phyloP scores from a whole-genome alignment of 345 rosid species.

The Salix koriyanagi region DNA sequence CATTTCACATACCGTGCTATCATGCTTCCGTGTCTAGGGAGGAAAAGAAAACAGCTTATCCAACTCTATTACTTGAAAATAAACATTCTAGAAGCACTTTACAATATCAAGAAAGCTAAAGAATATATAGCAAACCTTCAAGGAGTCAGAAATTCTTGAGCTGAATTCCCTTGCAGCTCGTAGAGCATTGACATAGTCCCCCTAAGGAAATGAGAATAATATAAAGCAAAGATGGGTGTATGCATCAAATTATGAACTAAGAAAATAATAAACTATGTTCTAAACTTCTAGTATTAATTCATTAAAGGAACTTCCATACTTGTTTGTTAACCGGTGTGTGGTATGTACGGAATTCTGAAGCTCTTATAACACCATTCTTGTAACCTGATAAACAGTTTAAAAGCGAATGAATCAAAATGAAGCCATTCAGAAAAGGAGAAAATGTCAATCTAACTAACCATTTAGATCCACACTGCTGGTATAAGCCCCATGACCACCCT shows the following conservation, averaged over 20 bases:
- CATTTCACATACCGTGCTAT: not conserved
- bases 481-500: conserved; percentile 98
- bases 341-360: conserved; percentile 30
- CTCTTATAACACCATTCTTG: conserved; percentile 20
- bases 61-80: not conserved
- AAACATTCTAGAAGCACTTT: not conserved
- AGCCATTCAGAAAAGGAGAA: not conserved
- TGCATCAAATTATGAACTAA: too few relatives aligned
- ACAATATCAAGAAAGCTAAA: not conserved
- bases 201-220: conserved; percentile 18
- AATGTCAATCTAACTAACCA: conserved; percentile 42
- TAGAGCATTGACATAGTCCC: conserved; percentile 24
- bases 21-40: not conserved
- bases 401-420: not conserved
- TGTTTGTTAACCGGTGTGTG: conserved; percentile 31
- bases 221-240: not conserved
- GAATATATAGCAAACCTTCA: conserved; percentile 19
- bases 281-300: not conserved
- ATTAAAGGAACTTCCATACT: conserved; percentile 13
- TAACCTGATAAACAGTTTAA: conserved; percentile 16
- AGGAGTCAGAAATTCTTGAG: conserved; percentile 18
- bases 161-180: conserved; percentile 26
- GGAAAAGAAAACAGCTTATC: conserved; percentile 1
- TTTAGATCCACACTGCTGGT: conserved; percentile 76
- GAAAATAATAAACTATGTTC: not conserved